These are phyloP conservation scores for Rhododendron kiyosumense DNA, from an alignment of 148 eudicot genomes.

Conservation along the genomic window DNA sequence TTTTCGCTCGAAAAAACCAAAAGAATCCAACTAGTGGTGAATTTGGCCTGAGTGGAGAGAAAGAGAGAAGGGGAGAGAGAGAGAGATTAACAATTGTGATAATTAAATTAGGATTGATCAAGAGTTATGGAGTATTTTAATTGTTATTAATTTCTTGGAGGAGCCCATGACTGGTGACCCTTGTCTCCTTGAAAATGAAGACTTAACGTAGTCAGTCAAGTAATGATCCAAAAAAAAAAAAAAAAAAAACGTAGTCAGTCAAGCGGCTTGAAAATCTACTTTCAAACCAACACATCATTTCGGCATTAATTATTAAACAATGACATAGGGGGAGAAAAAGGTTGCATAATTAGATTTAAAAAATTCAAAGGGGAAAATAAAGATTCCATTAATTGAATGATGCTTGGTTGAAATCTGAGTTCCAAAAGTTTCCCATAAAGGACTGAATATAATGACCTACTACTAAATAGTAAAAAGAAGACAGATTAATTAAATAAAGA, in stretches of 20 bases:
- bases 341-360: neutral
- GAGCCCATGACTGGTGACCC: conserved; percentile 21
- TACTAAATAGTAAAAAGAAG: neutral
- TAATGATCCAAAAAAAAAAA: no score
- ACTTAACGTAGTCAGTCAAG: conserved; percentile 2
- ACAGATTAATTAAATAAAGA: neutral
- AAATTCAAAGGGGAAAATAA: neutral
- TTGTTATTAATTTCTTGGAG: conserved; percentile 19
- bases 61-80: no score
- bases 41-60: no score
- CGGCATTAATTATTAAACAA: conserved; percentile 15
- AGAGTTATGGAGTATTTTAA: neutral
- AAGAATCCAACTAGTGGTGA: no score
- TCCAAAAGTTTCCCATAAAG: neutral
- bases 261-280: conserved; percentile 11
- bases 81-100: neutral
- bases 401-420: conserved; percentile 14
- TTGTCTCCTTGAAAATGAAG: neutral
- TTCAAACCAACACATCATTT: conserved; percentile 17
- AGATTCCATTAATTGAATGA: neutral
- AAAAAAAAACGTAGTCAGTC: neutral
- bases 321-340: neutral
- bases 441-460: neutral
- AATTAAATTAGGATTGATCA: neutral
- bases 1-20: no score